Evolutionary conservation across 495 filamentous ascomycete genomes (phyloP), one percentile per base, ranked within the genome.

Genomic region (Aspergillus avenaceus): DNA sequence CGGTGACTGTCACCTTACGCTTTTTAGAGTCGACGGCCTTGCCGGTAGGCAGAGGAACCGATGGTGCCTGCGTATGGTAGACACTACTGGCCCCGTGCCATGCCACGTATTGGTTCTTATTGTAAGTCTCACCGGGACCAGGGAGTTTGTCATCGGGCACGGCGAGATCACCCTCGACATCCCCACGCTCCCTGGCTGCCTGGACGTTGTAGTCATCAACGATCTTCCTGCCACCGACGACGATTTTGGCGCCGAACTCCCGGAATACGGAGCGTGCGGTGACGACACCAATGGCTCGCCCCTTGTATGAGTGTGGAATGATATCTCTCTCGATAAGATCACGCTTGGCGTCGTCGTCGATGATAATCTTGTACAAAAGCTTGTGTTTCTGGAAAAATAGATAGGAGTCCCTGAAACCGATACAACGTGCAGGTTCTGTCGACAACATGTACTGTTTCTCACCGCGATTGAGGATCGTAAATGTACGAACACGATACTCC

Each of bases 331-430:
- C 89, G 54, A 98, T 98, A 64, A 97, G 79, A 61, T 96, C 91
- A 44, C 83, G 86, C 71, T 96, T 97, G 53, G 91, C 89, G 16
- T 91, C 85, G 47, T 96, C 91, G 50, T 90, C 89, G 55, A 96
- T 85, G 55, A 96, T 93, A 60, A 97, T 93, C 73, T 97, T 97
- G 76, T 90, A 91, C 16, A 97, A 84, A 60, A 90, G 82, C 62
- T 86, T 87, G 72, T 97, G 91, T 64, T 95, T 96, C 58, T 91
- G 92, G 76, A 98, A 98, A 77, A 98, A 98, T 13, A 98, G 78
- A 64, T 98, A 98, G 49, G 88, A 93, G 70, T 98, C 93, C 46
- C 93, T 76, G 78, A 98, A 98, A 6, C 93, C 93, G 41, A 95
- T 92, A 59, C 93, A 98, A 49, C 93, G 83, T 18, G 93, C 93